Conservation (phyloP, 2,329 filamentous ascomycete species). For the Chrysoporthe austroafricana region DNA sequence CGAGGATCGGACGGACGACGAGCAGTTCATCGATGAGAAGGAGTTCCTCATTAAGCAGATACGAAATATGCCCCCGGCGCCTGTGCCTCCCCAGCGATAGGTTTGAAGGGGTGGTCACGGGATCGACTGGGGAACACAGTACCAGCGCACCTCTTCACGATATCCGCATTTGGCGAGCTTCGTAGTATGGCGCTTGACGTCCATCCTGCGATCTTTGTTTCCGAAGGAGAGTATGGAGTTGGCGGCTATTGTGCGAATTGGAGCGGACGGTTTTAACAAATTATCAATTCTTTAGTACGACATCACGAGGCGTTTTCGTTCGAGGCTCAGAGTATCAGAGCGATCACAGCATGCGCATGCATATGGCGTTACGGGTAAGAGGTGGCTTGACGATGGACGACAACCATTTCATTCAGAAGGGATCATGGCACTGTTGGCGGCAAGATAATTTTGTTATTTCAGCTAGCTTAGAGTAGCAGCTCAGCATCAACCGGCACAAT, state of each 20-base stretch:
- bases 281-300: slow-evolving; percentile 14
- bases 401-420: slow-evolving; percentile 11
- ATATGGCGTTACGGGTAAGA: slow-evolving; percentile 26
- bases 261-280: slow-evolving; percentile 3
- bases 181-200: slow-evolving; percentile 7
- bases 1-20: slow-evolving; percentile 93
- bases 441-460: slow-evolving; percentile 10
- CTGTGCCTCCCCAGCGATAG: slow-evolving; percentile 55
- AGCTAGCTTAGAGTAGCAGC: slow-evolving; percentile 19
- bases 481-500: slow-evolving; percentile 15
- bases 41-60: slow-evolving; percentile 98
- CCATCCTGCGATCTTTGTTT: slow-evolving; percentile 1
- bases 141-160: slow-evolving; percentile 10
- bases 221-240: slow-evolving; percentile 20
- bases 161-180: background rate
- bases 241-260: slow-evolving; percentile 10
- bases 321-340: slow-evolving; percentile 23
- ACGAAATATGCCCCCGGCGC: slow-evolving; percentile 64
- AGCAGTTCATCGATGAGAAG: slow-evolving; percentile 98
- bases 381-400: slow-evolving; percentile 15
- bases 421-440: slow-evolving; percentile 7
- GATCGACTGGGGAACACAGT: slow-evolving; percentile 17
- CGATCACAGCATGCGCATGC: slow-evolving; percentile 28
- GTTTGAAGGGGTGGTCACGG: slow-evolving; percentile 22
- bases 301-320: slow-evolving; percentile 21